Evolutionary conservation across 192 early-diverging fungal genomes (phyloP).

Genomic region (Backusella parvicylindrica): DNA sequence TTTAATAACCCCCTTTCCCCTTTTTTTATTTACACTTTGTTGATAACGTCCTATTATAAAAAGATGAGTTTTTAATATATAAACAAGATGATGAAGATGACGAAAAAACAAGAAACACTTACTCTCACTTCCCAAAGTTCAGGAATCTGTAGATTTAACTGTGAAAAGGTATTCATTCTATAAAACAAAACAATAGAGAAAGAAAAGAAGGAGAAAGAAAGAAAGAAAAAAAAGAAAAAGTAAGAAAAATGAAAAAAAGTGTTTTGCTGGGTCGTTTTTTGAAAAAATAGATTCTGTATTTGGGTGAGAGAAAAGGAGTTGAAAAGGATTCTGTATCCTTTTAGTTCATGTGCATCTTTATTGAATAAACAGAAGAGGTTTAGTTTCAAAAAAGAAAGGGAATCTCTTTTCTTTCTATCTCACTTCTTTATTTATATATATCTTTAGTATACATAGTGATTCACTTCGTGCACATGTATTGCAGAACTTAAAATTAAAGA

Average conservation of each 20-base stretch:
- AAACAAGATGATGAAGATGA: background rate
- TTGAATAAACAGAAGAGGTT: background rate
- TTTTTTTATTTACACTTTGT: constrained; percentile 31
- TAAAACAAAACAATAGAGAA: background rate
- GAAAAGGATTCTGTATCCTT: background rate
- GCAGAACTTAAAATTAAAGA: background rate
- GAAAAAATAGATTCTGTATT: background rate
- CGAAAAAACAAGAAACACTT: background rate
- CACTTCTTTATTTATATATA: background rate
- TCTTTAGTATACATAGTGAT: background rate
- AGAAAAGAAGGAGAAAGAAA: background rate
- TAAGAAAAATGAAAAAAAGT: too few species aligned
- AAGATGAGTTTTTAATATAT: background rate
- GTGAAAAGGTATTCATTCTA: constrained; percentile 21
- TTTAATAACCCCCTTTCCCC: background rate
- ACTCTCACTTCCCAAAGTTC: constrained; percentile 42
- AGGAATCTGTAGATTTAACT: constrained; percentile 24
- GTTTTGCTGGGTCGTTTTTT: background rate
- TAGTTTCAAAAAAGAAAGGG: background rate
- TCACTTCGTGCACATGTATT: background rate
- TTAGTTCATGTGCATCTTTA: background rate
- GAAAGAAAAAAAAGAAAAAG: background rate
- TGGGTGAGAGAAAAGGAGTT: too few species aligned
- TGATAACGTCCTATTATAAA: constrained; percentile 36
- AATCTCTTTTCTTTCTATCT: background rate